Percentiles rank a stretch among this genome's conserved stretches.
Conservation (phyloP, 2,329 filamentous ascomycete species). For the Chaetomium strumarium region DNA sequence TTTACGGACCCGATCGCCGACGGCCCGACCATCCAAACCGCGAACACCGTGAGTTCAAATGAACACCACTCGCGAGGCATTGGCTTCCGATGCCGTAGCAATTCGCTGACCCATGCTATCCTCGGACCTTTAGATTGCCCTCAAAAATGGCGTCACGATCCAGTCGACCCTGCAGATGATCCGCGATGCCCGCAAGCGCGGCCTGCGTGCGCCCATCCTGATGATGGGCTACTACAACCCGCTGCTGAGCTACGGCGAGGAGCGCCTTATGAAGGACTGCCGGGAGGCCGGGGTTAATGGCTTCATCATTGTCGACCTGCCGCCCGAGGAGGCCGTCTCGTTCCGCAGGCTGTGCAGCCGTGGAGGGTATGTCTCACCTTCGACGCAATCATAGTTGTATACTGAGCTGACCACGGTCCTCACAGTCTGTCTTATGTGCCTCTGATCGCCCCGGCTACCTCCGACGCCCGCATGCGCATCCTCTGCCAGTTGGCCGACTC, state of each 20-base stretch:
- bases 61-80: conserved; percentile 33
- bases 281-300: conserved; percentile 83
- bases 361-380: conserved; percentile 53
- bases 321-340: conserved; percentile 88
- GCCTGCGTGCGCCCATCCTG: conserved; percentile 75
- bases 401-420: conserved; percentile 3
- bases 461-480: conserved; percentile 86
- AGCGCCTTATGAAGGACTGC: conserved; percentile 78
- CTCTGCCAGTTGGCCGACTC: conserved; percentile 96
- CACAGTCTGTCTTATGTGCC: conserved; percentile 83
- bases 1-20: conserved; percentile 99
- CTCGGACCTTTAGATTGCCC: conserved; percentile 47
- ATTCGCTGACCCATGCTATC: conserved; percentile 41
- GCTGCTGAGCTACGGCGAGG: conserved; percentile 87
- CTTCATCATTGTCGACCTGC: conserved; percentile 94
- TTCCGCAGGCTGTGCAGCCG: conserved; percentile 81
- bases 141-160: conserved; percentile 84
- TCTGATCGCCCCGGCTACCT: conserved; percentile 91
- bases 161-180: conserved; percentile 76
- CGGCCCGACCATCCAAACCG: conserved; percentile 91
- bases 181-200: conserved; percentile 67
- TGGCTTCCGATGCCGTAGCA: conserved; percentile 82
- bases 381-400: neutral
- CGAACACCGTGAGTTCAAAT: conserved; percentile 69
- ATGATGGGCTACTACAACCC: conserved; percentile 99